Conservation (phyloP, 2,329 filamentous ascomycete species). For the Plenodomus biglobosus region DNA sequence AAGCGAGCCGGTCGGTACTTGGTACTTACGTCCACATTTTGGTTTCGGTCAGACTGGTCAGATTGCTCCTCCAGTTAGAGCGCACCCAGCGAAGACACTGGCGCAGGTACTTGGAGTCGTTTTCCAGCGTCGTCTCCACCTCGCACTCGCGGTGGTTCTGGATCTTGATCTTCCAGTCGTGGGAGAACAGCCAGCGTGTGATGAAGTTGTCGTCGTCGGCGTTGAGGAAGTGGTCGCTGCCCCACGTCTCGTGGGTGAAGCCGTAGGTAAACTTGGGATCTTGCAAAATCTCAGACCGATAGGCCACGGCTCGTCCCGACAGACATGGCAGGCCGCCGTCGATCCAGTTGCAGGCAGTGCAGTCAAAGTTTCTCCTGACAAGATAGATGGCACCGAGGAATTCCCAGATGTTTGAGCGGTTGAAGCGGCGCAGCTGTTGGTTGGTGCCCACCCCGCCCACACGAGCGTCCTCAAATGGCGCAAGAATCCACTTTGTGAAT, state of each 20-base stretch:
- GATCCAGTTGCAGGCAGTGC: constrained; percentile 90
- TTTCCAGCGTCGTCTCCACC: constrained; percentile 89
- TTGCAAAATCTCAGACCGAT: constrained; percentile 83
- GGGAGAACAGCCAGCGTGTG: constrained; percentile 89
- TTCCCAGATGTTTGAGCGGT: constrained; percentile 70
- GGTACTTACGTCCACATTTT: constrained; percentile 79
- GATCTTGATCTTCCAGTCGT: constrained; percentile 92
- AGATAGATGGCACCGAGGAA: constrained; percentile 92
- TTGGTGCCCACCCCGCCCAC: constrained; percentile 93
- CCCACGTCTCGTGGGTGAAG: constrained; percentile 82
- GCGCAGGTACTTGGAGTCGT: constrained; percentile 83
- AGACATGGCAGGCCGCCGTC: constrained; percentile 97
- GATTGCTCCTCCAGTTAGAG: constrained; percentile 97
- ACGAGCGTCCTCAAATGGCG: constrained; percentile 79
- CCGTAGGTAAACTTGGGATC: constrained; percentile 82
- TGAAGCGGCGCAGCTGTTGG: constrained; percentile 76
- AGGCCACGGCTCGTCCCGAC: constrained; percentile 90
- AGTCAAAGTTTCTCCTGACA: constrained; percentile 93
- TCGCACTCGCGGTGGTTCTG: constrained; percentile 85
- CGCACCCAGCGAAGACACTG: constrained; percentile 94
- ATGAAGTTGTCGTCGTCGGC: constrained; percentile 99
- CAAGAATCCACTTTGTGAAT: constrained; percentile 86
- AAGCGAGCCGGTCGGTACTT: constrained; percentile 15
- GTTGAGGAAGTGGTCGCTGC: constrained; percentile 76
- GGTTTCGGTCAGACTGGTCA: constrained; percentile 82